Base-by-base conservation (phyloP, 129 eudicot species). In the Flaveria robusta region DNA sequence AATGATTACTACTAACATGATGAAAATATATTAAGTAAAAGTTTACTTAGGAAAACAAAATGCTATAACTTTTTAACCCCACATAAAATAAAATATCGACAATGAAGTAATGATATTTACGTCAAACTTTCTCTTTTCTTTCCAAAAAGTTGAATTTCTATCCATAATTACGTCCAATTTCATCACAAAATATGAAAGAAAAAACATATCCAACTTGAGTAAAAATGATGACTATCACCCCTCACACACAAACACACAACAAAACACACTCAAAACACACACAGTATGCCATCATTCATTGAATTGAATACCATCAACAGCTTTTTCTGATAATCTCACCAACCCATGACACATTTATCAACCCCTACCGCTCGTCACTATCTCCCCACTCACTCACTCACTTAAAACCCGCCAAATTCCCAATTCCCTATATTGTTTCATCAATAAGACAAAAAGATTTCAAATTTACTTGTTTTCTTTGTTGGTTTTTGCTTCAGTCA, bases 261-360 rank as follows among this genome's bases (percentile, higher is more conserved):
- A 55, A 41, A 68, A 66, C 63, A 73, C 78, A 66, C 78, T 41
- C 74, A 63, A 55, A 63, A 66, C 66, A 11, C 67, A 52, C 66
- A 68, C 49, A 51, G 65, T 39, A 58, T 81, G 52, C 39, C 70
- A 86, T 85, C 86, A 83, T 86, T 55, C 29, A 55, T 47, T 85
- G 77, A 85, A 81, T 86, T 85, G 82, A 88, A 81, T 85, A 77
- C 80, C 75, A 81, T 72, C 83, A 64, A 78, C 63, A 76, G 68
- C 76, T 55, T 26, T 56, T 20, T 74, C 79, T 81, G 66, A 79
- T 75, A 31, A 50, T 51, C 68, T 81, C 86, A 82, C 86, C 94
- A 84, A 86, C 88, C 74, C 81, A 39, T 77, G 50, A 52, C 67
- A 49, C 87, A 84, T 89, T 87, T 83, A 87, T 83, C 79, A 86